A percentile compares a stretch with the other conserved stretches of the same genome.
phyloP scores from a whole-genome alignment of 2,329 filamentous ascomycete genomes.

The Penicillium occitanis region DNA sequence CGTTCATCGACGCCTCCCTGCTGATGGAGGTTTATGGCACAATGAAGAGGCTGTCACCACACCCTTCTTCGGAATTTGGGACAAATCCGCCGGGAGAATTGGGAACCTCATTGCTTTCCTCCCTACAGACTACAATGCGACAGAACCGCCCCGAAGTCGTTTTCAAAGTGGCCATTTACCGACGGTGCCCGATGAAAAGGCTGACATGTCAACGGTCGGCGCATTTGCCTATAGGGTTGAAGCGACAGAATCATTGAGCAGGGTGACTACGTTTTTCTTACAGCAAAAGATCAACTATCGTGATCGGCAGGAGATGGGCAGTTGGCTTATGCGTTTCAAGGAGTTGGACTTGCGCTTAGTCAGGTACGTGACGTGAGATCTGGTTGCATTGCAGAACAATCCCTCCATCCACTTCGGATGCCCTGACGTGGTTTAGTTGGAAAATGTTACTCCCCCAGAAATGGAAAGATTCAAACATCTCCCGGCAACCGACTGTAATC shows the following conservation, averaged over 20 bases:
- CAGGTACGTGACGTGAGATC: slow-evolving; percentile 20
- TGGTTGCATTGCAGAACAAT: background rate
- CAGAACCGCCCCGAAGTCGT: slow-evolving; percentile 14
- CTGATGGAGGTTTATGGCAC: slow-evolving; percentile 47
- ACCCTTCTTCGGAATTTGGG: slow-evolving; percentile 50
- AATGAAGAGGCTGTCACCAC: slow-evolving; percentile 42
- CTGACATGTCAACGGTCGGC: background rate
- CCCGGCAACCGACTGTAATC: slow-evolving; percentile 25
- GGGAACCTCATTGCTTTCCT: slow-evolving; percentile 41
- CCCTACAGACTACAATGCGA: slow-evolving; percentile 15
- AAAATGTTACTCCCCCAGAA: slow-evolving; percentile 48
- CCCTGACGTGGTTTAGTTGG: slow-evolving; percentile 34
- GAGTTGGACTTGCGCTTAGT: slow-evolving; percentile 45
- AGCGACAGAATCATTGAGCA: slow-evolving; percentile 44
- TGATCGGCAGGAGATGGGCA: slow-evolving; percentile 43
- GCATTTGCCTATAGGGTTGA: slow-evolving; percentile 32
- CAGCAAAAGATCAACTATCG: slow-evolving; percentile 45
- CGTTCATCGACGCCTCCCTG: slow-evolving; percentile 41
- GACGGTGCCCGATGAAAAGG: background rate
- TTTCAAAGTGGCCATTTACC: background rate
- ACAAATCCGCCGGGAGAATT: slow-evolving; percentile 41
- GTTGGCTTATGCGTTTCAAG: slow-evolving; percentile 51
- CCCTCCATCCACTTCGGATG: background rate
- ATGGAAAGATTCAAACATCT: slow-evolving; percentile 42
- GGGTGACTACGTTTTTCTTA: slow-evolving; percentile 48